A percentile compares a stretch with the other conserved stretches of the same genome.
phyloP scores from a whole-genome alignment of 331 rosid genomes.

The Arachis monticola region DNA sequence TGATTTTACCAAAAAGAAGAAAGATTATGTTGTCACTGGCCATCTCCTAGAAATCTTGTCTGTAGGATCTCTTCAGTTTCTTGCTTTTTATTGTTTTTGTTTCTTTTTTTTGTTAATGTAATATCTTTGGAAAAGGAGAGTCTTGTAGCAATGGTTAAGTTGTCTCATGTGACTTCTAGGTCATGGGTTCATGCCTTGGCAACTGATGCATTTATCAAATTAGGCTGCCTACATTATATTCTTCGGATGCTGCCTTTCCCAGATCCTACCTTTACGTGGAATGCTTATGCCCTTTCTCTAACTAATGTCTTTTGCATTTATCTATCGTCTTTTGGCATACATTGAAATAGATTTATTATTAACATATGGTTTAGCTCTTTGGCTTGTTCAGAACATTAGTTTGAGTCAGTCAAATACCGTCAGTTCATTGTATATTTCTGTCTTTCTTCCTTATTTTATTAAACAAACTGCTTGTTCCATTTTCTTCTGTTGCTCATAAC shows the following conservation, averaged over 20 bases:
- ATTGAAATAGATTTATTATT: neutral
- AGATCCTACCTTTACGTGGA: too few relatives aligned
- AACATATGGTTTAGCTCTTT: conserved; percentile 29
- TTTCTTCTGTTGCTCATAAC: conserved; percentile 34
- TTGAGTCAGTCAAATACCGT: conserved; percentile 29
- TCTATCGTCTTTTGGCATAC: conserved; percentile 12
- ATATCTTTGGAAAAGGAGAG: too few relatives aligned
- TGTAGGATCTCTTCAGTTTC: neutral
- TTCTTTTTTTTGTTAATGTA: too few relatives aligned
- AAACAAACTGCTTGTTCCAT: conserved; percentile 13
- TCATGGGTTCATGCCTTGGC: too few relatives aligned
- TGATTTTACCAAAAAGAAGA: conserved; percentile 3
- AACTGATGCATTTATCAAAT: too few relatives aligned
- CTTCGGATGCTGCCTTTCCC: too few relatives aligned
- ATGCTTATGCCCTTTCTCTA: too few relatives aligned
- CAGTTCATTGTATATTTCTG: conserved; percentile 12
- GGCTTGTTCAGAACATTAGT: conserved; percentile 23
- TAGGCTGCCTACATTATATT: too few relatives aligned
- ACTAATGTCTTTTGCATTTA: neutral
- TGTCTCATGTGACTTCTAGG: too few relatives aligned
- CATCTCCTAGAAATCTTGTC: neutral
- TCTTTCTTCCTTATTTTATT: conserved; percentile 14
- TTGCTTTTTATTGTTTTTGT: neutral
- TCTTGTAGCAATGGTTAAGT: too few relatives aligned
- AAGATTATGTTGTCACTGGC: conserved; percentile 7